Base-by-base conservation (phyloP, 352 stramenopile genomes). In the Pythium sp. region DNA sequence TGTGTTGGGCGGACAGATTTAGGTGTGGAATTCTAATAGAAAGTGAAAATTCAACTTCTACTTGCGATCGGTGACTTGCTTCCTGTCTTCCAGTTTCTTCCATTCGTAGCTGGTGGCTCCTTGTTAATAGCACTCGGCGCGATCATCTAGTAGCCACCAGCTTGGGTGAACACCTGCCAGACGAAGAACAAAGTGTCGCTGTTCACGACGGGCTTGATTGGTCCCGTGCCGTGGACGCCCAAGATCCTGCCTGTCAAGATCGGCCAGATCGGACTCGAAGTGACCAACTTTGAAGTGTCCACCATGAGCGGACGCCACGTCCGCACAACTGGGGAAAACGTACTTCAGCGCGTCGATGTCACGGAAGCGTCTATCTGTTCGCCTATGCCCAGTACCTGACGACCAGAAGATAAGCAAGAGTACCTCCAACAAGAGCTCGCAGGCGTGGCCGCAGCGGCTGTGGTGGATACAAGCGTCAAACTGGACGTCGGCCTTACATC, bases 351-450 rank as follows among this genome's bases (percentile, higher is more conserved):
- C 59, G 77, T 89, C 5, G 82, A 85, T 54, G n/a, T 91, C 26
- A 72, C 68, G 5, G 67, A 46, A 46, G 38, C 38, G 38, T 46
- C 78, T 2, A 67, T 87, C 56, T 82, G 69, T 38, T 89, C 65
- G 80, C 65, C 0, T 92, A 91, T 62, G 73, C 78, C 14, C 71
- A 77, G 34, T 92, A 92, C 67, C 64, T 89, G 49, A 87, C 82
- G 38, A 92, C 84, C 0, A 68, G 63, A 12, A 81, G n/a, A n/a
- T n/a, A n/a, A n/a, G n/a, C n/a, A 90, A 38, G 84, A 92, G 55
- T 92, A 92, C 64, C 22, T 73, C 0, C 73, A 65, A 5, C 84
- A 92, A 69, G 78, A 90, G 53, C 57, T 88, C 8, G 49, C 58
- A 11, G 72, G 78, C n/a, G 78, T 86, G 1, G 75, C 76, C 0